Conservation (phyloP, 257 asterid species). For the Solanum peruvianum region DNA sequence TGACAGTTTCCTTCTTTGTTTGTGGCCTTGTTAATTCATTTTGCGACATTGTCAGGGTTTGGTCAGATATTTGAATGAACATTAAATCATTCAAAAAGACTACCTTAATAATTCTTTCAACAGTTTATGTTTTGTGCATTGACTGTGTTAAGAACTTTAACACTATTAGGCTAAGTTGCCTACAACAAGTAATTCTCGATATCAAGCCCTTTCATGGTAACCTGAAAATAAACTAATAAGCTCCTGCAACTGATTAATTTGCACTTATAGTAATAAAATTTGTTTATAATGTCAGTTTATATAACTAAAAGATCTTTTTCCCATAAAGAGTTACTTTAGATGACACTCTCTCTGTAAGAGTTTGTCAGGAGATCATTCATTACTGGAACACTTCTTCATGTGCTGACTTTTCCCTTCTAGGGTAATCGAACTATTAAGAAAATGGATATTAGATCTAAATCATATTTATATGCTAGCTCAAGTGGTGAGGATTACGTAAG, state of each 20-base stretch:
- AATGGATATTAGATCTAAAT: neutral
- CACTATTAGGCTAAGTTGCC: neutral
- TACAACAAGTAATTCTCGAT: neutral
- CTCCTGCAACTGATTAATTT: neutral
- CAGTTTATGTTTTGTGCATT: neutral
- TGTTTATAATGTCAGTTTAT: neutral
- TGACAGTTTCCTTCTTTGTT: slow-evolving; percentile 8
- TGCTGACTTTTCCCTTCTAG: neutral
- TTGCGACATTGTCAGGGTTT: neutral
- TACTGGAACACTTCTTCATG: neutral
- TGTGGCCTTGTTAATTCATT: neutral
- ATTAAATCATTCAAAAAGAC: neutral
- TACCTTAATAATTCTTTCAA: neutral
- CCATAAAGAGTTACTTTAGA: neutral
- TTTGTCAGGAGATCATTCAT: neutral
- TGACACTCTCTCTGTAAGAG: neutral
- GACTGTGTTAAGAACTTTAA: neutral
- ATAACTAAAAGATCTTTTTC: neutral
- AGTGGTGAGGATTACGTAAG: neutral
- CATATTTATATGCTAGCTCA: neutral
- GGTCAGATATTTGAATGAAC: neutral
- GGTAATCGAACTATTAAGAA: neutral
- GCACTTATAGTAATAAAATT: neutral
- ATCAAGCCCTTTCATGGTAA: neutral
- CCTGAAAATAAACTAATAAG: neutral